Base-by-base conservation (phyloP, 345 rosid genomes). In the Viola odorata region DNA sequence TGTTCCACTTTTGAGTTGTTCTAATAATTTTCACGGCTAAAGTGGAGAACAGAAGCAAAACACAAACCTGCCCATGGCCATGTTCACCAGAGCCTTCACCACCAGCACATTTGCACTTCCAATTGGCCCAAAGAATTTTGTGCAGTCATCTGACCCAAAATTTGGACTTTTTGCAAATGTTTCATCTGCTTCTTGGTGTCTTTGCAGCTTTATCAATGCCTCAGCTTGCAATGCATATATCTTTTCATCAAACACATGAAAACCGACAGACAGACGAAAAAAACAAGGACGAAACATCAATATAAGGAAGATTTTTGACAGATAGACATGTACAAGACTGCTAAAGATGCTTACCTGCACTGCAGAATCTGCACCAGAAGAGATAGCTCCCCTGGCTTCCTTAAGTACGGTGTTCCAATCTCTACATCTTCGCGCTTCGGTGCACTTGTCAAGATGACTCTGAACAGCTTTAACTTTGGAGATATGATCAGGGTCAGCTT, bases 151-250 rank as follows among this genome's bases (percentile, higher is more conserved):
- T 0, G 64, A 78, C 5, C 77, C 80, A 14, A 90, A 90, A 37
- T 73, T 70, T 4, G 99, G 91, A 67, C 86, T 79, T 41, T 37
- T 77, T 5, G 58, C 60, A 81, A 86, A 62, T 59, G 80, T 75
- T 15, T 81, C 85, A 37, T 80, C 87, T 0, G 99, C 99, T 13
- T 88, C 92, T 69, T 88, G 86, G 73, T 90, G 92, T 73, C 80
- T 86, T 42, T 74, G 81, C 3, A 83, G 78, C 76, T 78, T 94
- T 68, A 94, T 41, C 57, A 82, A 70, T 7, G 97, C 99, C 80
- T 94, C 99, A 32, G 96, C 92, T 86, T 85, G 91, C 73, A 94
- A 75, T 58, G 99, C 85, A 73, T 73, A 88, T 5, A 94, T 80
- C 83, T 89, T 89, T 47, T 41, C 32, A 17, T 6, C 47, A 47